Conservation (phyloP, 2,329 filamentous ascomycete species). For the Sclerotinia minor region DNA sequence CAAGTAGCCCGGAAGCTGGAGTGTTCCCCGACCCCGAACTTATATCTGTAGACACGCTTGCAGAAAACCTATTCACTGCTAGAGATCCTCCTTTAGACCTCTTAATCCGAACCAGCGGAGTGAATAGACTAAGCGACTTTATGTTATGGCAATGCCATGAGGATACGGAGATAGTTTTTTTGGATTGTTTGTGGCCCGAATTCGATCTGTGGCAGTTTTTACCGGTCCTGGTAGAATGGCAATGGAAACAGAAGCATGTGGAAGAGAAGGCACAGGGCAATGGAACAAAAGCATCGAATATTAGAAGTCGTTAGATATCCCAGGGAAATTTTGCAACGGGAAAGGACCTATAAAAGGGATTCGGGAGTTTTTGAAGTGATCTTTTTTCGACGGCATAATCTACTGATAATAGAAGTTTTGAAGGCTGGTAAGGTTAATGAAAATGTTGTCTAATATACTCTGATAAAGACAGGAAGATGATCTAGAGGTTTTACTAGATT, state of each 20-base stretch:
- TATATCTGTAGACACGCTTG: conserved; percentile 80
- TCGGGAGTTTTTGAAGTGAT: conserved; percentile 8
- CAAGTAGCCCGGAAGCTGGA: conserved; percentile 36
- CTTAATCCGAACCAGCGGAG: conserved; percentile 87
- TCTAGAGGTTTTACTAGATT: not conserved
- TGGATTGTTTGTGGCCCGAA: conserved; percentile 92
- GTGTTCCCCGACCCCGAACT: conserved; percentile 75
- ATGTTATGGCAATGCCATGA: conserved; percentile 99
- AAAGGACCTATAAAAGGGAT: conserved; percentile 1
- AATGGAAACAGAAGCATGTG: conserved; percentile 53
- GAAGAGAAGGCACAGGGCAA: conserved; percentile 36
- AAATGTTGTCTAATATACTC: not conserved
- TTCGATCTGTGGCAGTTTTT: conserved; percentile 94
- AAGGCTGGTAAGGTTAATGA: not conserved
- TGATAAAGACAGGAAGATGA: not conserved
- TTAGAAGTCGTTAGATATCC: conserved; percentile 30
- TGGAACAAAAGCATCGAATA: conserved; percentile 29
- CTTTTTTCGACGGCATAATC: not conserved
- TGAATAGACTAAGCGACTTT: conserved; percentile 91
- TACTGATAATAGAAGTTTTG: not conserved
- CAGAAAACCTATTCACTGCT: conserved; percentile 84
- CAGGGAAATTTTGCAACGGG: not conserved
- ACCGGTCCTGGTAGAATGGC: conserved; percentile 90
- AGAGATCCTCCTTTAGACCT: conserved; percentile 85
- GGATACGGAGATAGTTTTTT: conserved; percentile 86